phyloP scores from a whole-genome alignment of 257 asterid species.

The Hygrophila difformis region DNA sequence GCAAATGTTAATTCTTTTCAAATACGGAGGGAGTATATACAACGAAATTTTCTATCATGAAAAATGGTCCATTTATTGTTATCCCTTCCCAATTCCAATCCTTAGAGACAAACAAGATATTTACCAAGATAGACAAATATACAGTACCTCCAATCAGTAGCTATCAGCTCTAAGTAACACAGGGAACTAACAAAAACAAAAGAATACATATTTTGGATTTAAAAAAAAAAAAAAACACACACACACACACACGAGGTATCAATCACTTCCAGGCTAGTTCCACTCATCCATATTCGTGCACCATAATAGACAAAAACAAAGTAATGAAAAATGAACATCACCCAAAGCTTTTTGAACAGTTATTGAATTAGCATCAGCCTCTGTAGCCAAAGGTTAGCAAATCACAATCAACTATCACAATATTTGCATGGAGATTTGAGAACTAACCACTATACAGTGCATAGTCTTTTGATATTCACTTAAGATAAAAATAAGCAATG shows the following conservation, averaged over 20 bases:
- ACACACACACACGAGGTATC: no score
- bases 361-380: background rate
- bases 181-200: background rate
- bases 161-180: background rate
- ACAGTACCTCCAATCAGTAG: background rate
- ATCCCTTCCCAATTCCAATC: constrained; percentile 1
- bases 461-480: no score
- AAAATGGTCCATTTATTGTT: background rate
- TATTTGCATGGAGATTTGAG: no score
- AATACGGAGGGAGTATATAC: no score
- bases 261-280: no score
- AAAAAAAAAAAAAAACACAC: no score
- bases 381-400: background rate
- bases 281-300: no score
- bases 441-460: no score
- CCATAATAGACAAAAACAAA: background rate
- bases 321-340: background rate
- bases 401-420: background rate
- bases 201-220: background rate
- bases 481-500: no score
- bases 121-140: background rate
- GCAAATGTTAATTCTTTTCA: no score
- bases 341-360: background rate
- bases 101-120: background rate
- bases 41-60: constrained; percentile 3